These are phyloP conservation scores for Phytophthora sansomeana DNA, from an alignment of 352 stramenopile genomes.

Conservation along the genomic window DNA sequence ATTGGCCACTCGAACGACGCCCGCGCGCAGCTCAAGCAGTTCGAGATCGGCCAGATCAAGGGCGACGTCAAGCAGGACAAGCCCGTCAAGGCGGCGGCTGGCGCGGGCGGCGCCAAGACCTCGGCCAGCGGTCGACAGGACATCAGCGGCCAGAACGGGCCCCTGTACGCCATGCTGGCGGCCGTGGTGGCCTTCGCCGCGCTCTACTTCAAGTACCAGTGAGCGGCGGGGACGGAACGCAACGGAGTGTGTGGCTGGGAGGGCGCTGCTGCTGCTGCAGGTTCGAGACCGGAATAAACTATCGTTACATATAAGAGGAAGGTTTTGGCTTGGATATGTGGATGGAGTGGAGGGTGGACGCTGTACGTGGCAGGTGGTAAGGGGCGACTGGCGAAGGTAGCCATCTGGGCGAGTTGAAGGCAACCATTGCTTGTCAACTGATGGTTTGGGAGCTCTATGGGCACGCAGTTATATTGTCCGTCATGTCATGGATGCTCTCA, in stretches of 20 bases:
- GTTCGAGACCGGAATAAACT: conserved; percentile 33
- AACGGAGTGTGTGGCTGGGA: conserved; percentile 23
- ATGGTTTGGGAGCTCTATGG: conserved; percentile 9
- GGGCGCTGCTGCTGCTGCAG: conserved; percentile 11
- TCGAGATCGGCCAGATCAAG: conserved; percentile 93
- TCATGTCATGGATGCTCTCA: conserved; percentile 1
- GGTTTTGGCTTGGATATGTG: conserved; percentile 32
- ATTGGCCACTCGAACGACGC: conserved; percentile 98
- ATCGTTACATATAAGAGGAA: conserved; percentile 44
- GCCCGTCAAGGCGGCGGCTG: conserved; percentile 13
- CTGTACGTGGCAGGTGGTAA: not conserved
- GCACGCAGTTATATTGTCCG: conserved; percentile 31
- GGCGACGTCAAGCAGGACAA: conserved; percentile 65
- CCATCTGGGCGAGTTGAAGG: no score
- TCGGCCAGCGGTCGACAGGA: conserved; percentile 60
- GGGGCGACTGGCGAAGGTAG: conserved; percentile 11
- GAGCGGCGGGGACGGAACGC: conserved; percentile 2
- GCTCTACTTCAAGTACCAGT: conserved; percentile 73
- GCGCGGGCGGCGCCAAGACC: conserved; percentile 18
- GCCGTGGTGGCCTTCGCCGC: conserved; percentile 54
- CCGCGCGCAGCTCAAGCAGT: conserved; percentile 92
- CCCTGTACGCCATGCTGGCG: conserved; percentile 61
- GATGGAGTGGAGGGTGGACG: not conserved
- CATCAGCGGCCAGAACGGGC: conserved; percentile 65
- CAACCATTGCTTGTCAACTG: no score